phyloP scores from a whole-genome alignment of 768 basidiomycete species.

The Rubroboletus satanas region DNA sequence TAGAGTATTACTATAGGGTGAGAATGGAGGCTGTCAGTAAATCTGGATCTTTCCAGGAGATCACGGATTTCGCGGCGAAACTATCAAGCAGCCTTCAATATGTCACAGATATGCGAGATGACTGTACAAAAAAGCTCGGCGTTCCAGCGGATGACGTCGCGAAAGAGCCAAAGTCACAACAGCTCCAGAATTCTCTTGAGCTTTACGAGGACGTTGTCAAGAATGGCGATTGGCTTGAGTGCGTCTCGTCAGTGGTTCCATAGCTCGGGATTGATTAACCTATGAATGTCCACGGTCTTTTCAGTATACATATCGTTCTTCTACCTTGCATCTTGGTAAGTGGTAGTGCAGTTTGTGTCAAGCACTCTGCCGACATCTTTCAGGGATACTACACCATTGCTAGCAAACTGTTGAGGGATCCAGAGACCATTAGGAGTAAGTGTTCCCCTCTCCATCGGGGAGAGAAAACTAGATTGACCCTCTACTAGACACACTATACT shows the following conservation, averaged over 20 bases:
- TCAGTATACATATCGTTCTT: background rate
- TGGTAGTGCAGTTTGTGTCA: background rate
- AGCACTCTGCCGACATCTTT: background rate
- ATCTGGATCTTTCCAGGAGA: background rate
- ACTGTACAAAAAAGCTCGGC: background rate
- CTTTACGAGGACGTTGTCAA: background rate
- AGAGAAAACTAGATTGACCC: background rate
- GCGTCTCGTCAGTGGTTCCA: background rate
- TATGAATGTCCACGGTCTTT: background rate
- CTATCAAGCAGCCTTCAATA: background rate
- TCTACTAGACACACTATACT: background rate
- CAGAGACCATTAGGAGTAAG: conserved; percentile 2
- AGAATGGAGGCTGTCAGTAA: background rate
- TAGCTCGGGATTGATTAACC: background rate
- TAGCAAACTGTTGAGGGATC: background rate
- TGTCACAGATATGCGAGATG: background rate
- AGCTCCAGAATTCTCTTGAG: background rate
- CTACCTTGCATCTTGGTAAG: conserved; percentile 8
- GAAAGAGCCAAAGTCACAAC: background rate
- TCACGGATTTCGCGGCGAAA: background rate
- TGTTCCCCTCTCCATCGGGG: no score
- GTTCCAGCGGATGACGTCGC: background rate
- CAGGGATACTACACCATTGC: conserved; percentile 1
- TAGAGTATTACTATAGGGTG: conserved; percentile 3
- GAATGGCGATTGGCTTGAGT: conserved; percentile 5